Evolutionary conservation across 108 stramenopile species (phyloP), one percentile per base, ranked within the genome.

Genomic region (Pseudonitzschia multiseries): DNA sequence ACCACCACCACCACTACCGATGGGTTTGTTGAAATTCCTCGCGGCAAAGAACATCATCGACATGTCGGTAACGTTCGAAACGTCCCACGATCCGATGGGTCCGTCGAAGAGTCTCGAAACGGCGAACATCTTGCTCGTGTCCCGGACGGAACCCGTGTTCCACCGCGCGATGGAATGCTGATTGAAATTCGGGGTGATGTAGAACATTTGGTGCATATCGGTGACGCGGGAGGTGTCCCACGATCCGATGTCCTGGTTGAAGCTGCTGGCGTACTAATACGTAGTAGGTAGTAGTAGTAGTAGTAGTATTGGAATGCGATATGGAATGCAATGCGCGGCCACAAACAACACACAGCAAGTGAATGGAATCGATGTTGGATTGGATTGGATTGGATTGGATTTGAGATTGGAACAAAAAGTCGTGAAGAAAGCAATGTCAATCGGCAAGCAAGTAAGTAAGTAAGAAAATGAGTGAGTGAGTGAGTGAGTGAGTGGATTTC

Each of bases 31-130:
- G 56, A 82, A 82, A 17, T 27, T 28, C 0, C 20, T 24, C 3
- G 66, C 66, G 0, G 53, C 31, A 22, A 54, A 24, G 60, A 81
- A 80, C 80, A 74, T 78, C 15, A 50, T 18, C 15, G 70, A 43
- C 79, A 86, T 78, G 29, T 70, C 65, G 12, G 15, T 53, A 13
- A 80, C 79, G 22, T 32, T 43, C 1, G 71, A 72, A 8, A 53
- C 43, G 43, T 78, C 66, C 85, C 85, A 86, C 2, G 61, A 31
- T 0, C 41, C 44, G 0, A 80, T 70, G 32, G 72, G 68, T 14
- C 59, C 51, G 57, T 81, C 77, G 57, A 81, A 81, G 0, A 29
- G 6, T 0, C 9, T 1, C 9, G 81, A 51, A 17, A 21, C 54
- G 17, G 2, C 12, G 41, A 81, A 81, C 77, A 67, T 56, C 0